Conservation (phyloP, 306 rosid genomes). For the Cyamopsis tetragonoloba region DNA sequence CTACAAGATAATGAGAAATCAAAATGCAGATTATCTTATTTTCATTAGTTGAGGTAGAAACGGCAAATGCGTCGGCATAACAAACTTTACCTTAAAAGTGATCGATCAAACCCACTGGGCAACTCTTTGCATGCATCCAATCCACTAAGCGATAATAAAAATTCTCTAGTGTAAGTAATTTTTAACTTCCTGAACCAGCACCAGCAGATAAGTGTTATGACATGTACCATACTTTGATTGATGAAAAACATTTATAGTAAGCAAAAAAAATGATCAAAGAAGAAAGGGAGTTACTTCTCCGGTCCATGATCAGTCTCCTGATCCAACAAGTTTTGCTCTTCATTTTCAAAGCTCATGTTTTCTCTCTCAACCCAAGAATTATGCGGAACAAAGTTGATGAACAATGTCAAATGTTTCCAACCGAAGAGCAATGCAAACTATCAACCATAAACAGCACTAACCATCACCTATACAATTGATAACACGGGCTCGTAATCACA, state of each 20-base stretch:
- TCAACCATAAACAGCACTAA: conserved; percentile 26
- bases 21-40: neutral
- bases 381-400: conserved; percentile 27
- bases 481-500: conserved; percentile 21
- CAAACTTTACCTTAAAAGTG: conserved; percentile 59
- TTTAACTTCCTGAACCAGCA: conserved; percentile 57
- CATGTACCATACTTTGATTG: conserved; percentile 8
- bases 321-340: conserved; percentile 37
- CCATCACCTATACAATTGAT: conserved; percentile 19
- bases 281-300: conserved; percentile 47
- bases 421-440: conserved; percentile 24
- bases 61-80: neutral
- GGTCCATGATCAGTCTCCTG: conserved; percentile 45
- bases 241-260: neutral
- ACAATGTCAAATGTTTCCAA: conserved; percentile 9
- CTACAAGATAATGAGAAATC: neutral
- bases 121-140: conserved; percentile 74
- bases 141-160: conserved; percentile 68
- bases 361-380: conserved; percentile 27
- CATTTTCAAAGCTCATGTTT: conserved; percentile 74
- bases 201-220: conserved; percentile 15
- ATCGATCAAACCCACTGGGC: conserved; percentile 74
- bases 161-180: conserved; percentile 65
- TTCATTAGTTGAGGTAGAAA: neutral
- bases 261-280: neutral